Base-by-base conservation (phyloP, 306 rosid species). In the Inga laurina region DNA sequence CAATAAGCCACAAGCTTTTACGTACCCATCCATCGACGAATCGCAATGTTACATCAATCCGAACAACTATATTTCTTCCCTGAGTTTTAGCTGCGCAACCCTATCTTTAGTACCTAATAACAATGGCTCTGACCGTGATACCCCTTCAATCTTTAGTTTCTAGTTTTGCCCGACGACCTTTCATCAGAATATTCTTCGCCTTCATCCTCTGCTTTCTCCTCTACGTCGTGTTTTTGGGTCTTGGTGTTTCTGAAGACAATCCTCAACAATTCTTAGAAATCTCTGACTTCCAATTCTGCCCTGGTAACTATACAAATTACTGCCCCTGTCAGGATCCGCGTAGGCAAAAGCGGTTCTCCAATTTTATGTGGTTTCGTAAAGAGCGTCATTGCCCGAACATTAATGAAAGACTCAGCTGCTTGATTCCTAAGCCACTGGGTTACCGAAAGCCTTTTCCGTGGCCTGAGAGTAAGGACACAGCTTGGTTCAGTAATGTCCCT, bases 401-500 rank as follows among this genome's bases (percentile, higher is more conserved):
- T 39, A 44, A 2, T 39, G 77, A 89, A 22, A 83, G 79, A 37
- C 32, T 76, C 9, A 75, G 59, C 22, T 89, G 92, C 82, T 84
- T 89, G 27, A 45, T 85, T 10, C 87, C 90, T 3, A 81, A 19
- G 74, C 92, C 92, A 16, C 24, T 3, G 4, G 84, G 84, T 4
- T 89, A 89, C 79, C 48, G 62, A 32, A 78, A 5, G 7, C 90
- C 92, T 4, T 83, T 87, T 72, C 72, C 81, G 3, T 89, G 92
- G 92, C 89, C 90, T 46, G 1, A 57, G 73, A 87, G 92, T 24
- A 87, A 83, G 81, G 85, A 83, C 27, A 37, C 14, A 75, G 90
- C 92, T 75, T 89, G 92, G 92, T 85, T 87, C 62, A 81, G n/a
- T 39, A 87, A 89, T 77, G 90, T 81, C 37, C 92, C 92, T 71